Evolutionary conservation across 805 yeast species (phyloP).

Genomic region (Candida ovalis): DNA sequence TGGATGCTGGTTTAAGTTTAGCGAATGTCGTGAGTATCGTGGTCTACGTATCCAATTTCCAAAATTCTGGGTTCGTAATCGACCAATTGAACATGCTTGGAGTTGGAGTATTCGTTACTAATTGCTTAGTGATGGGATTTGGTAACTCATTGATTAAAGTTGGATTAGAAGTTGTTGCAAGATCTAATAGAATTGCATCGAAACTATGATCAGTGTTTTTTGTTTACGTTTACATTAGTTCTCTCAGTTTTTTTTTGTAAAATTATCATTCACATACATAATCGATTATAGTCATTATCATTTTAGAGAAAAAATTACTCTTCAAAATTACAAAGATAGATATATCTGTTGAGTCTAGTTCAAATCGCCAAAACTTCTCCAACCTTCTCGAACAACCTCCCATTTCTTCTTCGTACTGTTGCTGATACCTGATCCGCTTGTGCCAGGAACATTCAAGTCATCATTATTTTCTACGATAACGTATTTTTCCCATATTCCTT

Average conservation of each 20-base stretch:
- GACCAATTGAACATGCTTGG: conserved; percentile 8
- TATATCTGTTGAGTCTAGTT: conserved; percentile 14
- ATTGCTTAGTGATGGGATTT: conserved; percentile 35
- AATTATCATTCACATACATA: background rate
- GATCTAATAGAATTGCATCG: conserved; percentile 5
- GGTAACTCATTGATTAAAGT: conserved; percentile 40
- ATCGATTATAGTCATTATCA: background rate
- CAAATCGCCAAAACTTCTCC: conserved; percentile 54
- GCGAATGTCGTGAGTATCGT: background rate
- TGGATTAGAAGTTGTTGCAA: conserved; percentile 43
- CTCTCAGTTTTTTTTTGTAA: background rate
- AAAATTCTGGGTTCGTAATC: conserved; percentile 9
- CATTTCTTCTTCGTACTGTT: conserved; percentile 30
- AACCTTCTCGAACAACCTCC: conserved; percentile 65
- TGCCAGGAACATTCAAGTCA: conserved; percentile 6
- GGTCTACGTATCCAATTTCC: conserved; percentile 1
- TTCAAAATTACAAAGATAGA: too few species aligned
- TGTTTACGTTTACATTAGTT: background rate
- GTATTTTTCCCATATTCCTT: conserved; percentile 85
- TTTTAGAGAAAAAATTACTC: background rate
- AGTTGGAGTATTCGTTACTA: conserved; percentile 6
- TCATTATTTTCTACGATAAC: conserved; percentile 52
- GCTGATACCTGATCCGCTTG: conserved; percentile 6
- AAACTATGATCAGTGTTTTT: background rate
- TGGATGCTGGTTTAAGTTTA: background rate